Evolutionary conservation across 768 basidiomycete species (phyloP).

Genomic region (Chiua virens): DNA sequence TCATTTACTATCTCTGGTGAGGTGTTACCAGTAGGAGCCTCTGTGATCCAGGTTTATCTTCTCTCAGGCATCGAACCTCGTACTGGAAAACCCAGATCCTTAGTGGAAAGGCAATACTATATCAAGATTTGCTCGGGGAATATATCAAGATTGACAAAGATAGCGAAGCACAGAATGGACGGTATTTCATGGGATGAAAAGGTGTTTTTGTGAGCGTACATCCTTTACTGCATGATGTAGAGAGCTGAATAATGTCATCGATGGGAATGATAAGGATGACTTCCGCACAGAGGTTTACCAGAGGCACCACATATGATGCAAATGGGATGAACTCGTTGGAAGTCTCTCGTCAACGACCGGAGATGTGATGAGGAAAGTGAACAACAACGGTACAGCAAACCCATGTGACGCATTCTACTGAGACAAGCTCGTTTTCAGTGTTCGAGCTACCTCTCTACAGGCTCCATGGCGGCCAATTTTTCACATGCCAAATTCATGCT

Average conservation of each 20-base stretch:
- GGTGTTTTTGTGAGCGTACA: neutral
- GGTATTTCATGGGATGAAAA: neutral
- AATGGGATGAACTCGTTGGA: neutral
- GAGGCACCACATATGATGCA: neutral
- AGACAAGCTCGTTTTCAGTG: neutral
- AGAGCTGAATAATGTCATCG: neutral
- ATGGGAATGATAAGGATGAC: neutral
- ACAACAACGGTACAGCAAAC: neutral
- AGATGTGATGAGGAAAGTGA: neutral
- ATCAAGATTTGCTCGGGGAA: neutral
- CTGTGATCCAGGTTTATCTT: neutral
- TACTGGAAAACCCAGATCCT: neutral
- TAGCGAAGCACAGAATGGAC: neutral
- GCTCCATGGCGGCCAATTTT: no score
- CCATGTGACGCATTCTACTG: neutral
- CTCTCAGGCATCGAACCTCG: conserved; percentile 6
- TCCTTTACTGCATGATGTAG: no score
- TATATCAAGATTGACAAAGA: neutral
- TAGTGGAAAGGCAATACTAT: neutral
- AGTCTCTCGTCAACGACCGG: no score
- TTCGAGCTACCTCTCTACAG: no score
- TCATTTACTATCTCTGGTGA: conserved; percentile 1
- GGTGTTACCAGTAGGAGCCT: fast-evolving
- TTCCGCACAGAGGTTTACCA: neutral
- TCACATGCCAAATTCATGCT: no score